These are phyloP conservation scores for Carpinus fangiana DNA, from an alignment of 306 rosid genomes.

Conservation along the genomic window DNA sequence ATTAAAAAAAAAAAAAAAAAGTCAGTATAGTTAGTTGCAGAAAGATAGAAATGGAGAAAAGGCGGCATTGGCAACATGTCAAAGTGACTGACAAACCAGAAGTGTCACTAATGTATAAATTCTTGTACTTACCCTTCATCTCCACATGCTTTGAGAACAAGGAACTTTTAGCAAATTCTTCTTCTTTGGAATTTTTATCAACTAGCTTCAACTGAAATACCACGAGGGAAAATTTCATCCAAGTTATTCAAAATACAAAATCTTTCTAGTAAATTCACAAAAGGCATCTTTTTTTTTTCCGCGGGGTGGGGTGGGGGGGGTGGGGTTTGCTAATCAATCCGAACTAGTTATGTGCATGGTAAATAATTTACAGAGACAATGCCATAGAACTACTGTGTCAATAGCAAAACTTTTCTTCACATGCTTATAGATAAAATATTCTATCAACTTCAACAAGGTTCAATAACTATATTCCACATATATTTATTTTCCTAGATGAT, in stretches of 20 bases:
- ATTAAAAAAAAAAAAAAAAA: not conserved
- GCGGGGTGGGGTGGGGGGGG: too few species aligned
- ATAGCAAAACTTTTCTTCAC: not conserved
- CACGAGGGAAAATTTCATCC: constrained; percentile 21
- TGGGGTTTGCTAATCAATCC: not conserved
- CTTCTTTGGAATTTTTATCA: constrained; percentile 56
- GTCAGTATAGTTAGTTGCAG: constrained; percentile 2
- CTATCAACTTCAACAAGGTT: not conserved
- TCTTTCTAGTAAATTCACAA: not conserved
- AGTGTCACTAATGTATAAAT: constrained; percentile 10
- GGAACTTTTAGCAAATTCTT: constrained; percentile 58
- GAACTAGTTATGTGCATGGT: not conserved
- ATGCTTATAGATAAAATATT: not conserved
- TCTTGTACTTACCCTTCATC: constrained; percentile 63
- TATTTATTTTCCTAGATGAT: not conserved
- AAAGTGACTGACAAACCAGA: constrained; percentile 4
- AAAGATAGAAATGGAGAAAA: not conserved
- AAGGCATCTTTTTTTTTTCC: too few species aligned
- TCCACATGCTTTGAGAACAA: constrained; percentile 90
- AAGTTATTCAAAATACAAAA: not conserved
- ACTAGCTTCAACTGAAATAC: constrained; percentile 67
- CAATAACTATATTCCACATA: not conserved
- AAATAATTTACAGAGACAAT: not conserved
- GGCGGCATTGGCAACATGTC: constrained; percentile 9
- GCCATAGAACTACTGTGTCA: not conserved